Base-by-base conservation (phyloP, 225 moss, liverwort and hornwort species). In the Ulota crispa region DNA sequence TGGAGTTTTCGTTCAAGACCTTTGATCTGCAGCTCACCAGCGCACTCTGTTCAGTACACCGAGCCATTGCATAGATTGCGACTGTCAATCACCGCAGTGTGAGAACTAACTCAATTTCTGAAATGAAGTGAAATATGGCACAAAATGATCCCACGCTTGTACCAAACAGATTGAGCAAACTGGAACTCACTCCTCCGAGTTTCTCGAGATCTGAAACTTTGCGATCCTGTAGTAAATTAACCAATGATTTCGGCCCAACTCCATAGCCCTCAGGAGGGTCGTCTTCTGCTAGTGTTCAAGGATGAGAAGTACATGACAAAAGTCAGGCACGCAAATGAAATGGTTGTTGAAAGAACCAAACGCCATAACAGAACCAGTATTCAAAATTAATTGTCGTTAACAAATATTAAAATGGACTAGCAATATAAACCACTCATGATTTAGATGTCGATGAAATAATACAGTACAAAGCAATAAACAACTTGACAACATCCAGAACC, bases 231-330 rank as follows among this genome's bases (percentile, higher is more conserved):
- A 95, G 82, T 65, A 96, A 61, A 47, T 82, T 60, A 47, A 89
- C 84, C 73, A 99, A 86, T 11, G 83, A 45, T 32, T 88, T 83
- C 9, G 89, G 73, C 24, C 90, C 89, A 32, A 92, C 86, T 66
- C 81, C 93, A 68, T 91, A 99, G 24, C 94, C 98, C 66, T 84
- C 85, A 4, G 96, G 98, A 20, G 90, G 84, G 12, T 84, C 87
- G 39, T 85, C 92, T 30, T 78, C 88, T 76, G 80, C 80, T 57
- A 23, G 72, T n/a, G 37, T 34, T 7, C 55, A 72, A 76, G 55
- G 15, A 30, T 53, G n/a, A 43, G 15, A 68, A 21, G 6, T 73
- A 19, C 34, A 69, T 37, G 20, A 55, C 20, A 50, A 24, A 59
- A 69, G 45, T 70, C 9, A 77, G 54, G 26, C n/a, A 53, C 31